Conservation (phyloP, 2,329 filamentous ascomycete species). For the Pseudocercospora musae region DNA sequence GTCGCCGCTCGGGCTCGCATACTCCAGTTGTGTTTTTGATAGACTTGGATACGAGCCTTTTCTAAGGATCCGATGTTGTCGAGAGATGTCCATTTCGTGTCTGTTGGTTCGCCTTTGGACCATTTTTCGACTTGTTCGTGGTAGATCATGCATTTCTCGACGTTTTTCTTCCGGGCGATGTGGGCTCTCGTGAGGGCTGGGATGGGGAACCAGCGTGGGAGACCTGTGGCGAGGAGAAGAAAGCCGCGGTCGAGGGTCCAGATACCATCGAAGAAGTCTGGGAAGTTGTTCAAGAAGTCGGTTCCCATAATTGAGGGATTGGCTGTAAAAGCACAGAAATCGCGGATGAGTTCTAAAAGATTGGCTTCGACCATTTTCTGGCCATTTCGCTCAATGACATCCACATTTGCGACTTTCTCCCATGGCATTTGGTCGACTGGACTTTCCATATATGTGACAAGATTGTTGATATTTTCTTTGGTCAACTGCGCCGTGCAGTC, state of each 20-base stretch:
- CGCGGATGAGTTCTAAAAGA: slow-evolving; percentile 52
- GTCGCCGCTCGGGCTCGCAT: slow-evolving; percentile 33
- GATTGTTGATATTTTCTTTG: slow-evolving; percentile 49
- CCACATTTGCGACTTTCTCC: slow-evolving; percentile 54
- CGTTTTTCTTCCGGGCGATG: slow-evolving; percentile 34
- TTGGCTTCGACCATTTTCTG: slow-evolving; percentile 51
- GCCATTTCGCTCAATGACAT: slow-evolving; percentile 38
- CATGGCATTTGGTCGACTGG: slow-evolving; percentile 60
- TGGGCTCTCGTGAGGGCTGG: slow-evolving; percentile 50
- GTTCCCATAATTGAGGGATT: slow-evolving; percentile 52
- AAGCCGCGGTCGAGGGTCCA: slow-evolving; percentile 55
- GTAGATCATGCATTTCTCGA: slow-evolving; percentile 28
- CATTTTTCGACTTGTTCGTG: slow-evolving; percentile 34
- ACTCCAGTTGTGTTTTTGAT: slow-evolving; percentile 32
- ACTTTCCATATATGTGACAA: slow-evolving; percentile 59
- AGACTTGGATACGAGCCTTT: slow-evolving; percentile 32
- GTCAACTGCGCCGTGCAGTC: slow-evolving; percentile 39
- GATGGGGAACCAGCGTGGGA: slow-evolving; percentile 55
- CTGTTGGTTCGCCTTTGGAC: slow-evolving; percentile 30
- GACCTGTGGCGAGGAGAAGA: slow-evolving; percentile 52
- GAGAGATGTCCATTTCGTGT: slow-evolving; percentile 34
- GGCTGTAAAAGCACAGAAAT: slow-evolving; percentile 54
- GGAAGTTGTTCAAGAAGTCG: slow-evolving; percentile 51
- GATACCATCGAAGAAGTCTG: slow-evolving; percentile 53
- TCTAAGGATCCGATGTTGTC: slow-evolving; percentile 37